A percentile compares a stretch with the other conserved stretches of the same genome.
These are phyloP conservation scores for Cucumis sativus DNA, from an alignment of 306 rosid genomes.

Conservation along the genomic window DNA sequence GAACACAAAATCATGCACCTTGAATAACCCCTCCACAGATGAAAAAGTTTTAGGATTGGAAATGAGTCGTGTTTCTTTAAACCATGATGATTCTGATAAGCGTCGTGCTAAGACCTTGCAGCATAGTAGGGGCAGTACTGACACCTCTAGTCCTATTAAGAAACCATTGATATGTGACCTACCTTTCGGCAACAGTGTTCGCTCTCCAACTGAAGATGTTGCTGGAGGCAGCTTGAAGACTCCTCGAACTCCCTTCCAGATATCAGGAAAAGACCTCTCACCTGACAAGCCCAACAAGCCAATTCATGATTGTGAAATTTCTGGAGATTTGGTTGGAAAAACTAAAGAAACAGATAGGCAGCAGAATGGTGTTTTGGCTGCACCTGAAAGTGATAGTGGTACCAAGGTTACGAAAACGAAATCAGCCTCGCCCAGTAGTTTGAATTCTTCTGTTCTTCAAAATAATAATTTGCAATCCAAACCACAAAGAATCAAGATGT, in stretches of 20 bases:
- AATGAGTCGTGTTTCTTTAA: constrained; percentile 13
- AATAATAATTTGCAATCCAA: constrained; percentile 16
- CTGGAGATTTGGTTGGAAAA: constrained; percentile 14
- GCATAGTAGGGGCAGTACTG: constrained; percentile 4
- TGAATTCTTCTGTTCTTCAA: constrained; percentile 22
- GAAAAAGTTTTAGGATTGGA: constrained; percentile 18
- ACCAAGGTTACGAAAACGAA: constrained; percentile 18
- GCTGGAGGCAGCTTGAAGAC: constrained; percentile 18
- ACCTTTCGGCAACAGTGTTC: constrained; percentile 14
- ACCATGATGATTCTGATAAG: constrained; percentile 8
- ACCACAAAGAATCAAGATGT: constrained; percentile 27
- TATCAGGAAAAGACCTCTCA: constrained; percentile 14
- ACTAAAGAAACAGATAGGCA: constrained; percentile 20
- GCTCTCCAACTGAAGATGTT: constrained; percentile 16
- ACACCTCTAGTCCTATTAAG: constrained; percentile 12
- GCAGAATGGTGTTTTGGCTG: constrained; percentile 13
- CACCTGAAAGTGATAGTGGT: constrained; percentile 25
- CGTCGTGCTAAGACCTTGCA: constrained; percentile 14
- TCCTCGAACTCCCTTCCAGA: constrained; percentile 15
- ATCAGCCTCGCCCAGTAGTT: constrained; percentile 17
- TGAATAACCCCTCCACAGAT: constrained; percentile 17
- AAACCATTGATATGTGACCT: constrained; percentile 18
- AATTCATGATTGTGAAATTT: constrained; percentile 18
- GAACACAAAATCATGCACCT: constrained; percentile 19
- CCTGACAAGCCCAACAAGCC: constrained; percentile 20